These are phyloP conservation scores for Pseudopithomyces maydicus DNA, from an alignment of 2,329 filamentous ascomycete species.

Conservation along the genomic window DNA sequence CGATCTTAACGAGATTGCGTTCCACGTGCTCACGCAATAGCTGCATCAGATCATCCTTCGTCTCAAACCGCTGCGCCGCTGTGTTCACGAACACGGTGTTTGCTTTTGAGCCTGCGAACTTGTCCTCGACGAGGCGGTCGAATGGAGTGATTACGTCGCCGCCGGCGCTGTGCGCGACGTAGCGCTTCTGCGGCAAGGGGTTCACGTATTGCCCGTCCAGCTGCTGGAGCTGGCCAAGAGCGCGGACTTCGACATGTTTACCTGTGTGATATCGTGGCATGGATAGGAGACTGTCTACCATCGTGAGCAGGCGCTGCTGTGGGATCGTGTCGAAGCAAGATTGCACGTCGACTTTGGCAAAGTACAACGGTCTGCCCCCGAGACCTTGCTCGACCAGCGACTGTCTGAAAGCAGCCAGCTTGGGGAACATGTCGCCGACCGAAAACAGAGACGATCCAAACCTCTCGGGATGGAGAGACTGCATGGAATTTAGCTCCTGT, in stretches of 20 bases:
- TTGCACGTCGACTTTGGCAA: conserved; percentile 90
- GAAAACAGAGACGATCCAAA: conserved; percentile 85
- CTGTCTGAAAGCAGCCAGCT: conserved; percentile 71
- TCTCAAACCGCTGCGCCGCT: conserved; percentile 62
- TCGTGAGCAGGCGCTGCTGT: conserved; percentile 70
- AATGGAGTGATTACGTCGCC: conserved; percentile 39
- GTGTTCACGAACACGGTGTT: conserved; percentile 81
- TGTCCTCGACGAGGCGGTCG: conserved; percentile 34
- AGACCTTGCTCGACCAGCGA: conserved; percentile 46
- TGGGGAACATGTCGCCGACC: conserved; percentile 76
- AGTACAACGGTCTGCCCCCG: conserved; percentile 65
- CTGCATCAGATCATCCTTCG: conserved; percentile 65
- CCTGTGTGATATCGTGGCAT: conserved; percentile 70
- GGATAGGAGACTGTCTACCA: conserved; percentile 65
- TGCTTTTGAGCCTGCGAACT: conserved; percentile 42
- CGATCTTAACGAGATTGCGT: conserved; percentile 84
- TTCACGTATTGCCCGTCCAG: conserved; percentile 34
- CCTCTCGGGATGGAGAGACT: conserved; percentile 53
- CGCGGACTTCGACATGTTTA: conserved; percentile 75
- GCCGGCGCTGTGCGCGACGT: conserved; percentile 46
- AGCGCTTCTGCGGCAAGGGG: conserved; percentile 44
- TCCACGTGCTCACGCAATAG: conserved; percentile 81
- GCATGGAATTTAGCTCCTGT: conserved; percentile 11
- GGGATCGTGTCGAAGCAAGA: conserved; percentile 96
- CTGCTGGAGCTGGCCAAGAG: conserved; percentile 45